Percentiles rank a stretch among this genome's conserved stretches.
Evolutionary conservation across 805 yeast genomes (phyloP).

Genomic region (Wickerhamiella azymoides): DNA sequence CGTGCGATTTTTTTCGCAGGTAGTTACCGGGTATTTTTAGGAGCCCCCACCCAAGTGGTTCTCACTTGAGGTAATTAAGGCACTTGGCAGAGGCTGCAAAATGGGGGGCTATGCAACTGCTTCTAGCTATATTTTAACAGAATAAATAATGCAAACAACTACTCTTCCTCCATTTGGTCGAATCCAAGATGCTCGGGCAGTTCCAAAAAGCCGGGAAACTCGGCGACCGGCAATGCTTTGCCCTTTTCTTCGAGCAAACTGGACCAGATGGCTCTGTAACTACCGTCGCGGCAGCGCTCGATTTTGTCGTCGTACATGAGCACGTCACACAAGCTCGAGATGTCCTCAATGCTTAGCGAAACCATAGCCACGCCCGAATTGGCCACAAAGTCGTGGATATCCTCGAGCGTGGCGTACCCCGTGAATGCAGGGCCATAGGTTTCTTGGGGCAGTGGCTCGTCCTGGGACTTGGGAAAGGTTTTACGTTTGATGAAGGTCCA

Average conservation of each 20-base stretch:
- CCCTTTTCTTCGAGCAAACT: conserved; percentile 23
- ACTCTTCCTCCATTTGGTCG: not conserved
- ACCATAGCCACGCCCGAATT: conserved; percentile 65
- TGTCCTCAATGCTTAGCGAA: conserved; percentile 59
- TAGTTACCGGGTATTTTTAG: no score
- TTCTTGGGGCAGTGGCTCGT: conserved; percentile 28
- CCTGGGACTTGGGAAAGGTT: conserved; percentile 64
- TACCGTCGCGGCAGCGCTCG: conserved; percentile 45
- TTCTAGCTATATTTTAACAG: no score
- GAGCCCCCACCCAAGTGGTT: no score
- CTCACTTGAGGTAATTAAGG: no score
- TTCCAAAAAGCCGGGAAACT: conserved; percentile 2
- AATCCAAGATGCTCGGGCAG: not conserved
- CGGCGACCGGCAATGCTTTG: not conserved
- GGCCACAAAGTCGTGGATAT: conserved; percentile 61
- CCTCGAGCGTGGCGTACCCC: conserved; percentile 55
- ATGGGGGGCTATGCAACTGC: no score
- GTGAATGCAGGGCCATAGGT: conserved; percentile 45
- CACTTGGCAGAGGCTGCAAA: no score
- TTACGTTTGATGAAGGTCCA: conserved; percentile 75
- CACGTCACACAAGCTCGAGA: conserved; percentile 76
- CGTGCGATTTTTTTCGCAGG: no score
- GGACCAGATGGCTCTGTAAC: conserved; percentile 73
- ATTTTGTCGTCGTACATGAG: conserved; percentile 74
- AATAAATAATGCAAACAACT: not conserved